Base-by-base conservation (phyloP, 345 rosid species). In the Sisymbrium irio region DNA sequence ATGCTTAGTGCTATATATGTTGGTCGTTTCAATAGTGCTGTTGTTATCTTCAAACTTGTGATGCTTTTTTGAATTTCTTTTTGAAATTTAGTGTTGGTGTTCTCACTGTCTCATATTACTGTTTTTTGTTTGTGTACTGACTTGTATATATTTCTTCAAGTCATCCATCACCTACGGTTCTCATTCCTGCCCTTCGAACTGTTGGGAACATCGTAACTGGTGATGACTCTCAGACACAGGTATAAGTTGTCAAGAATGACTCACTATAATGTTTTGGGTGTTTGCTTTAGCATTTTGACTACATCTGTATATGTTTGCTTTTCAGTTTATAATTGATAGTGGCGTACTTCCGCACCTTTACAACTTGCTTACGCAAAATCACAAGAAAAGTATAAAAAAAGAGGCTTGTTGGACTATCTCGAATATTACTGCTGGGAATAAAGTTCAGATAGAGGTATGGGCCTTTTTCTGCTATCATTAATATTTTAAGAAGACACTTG, bases 321-420 rank as follows among this genome's bases (percentile, higher is more conserved):
- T 78, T 63, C 87, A 91, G 95, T 89, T 85, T 83, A 82, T 91
- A 46, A 91, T 91, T 70, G 87, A 87, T 7, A 87, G 87, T 51
- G 80, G 85, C 11, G 95, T 83, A 40, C 92, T 91, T 27, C 87
- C 93, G 12, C 83, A 83, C 69, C 89, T 91, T 19, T 80, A 79
- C 63, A 86, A 87, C 82, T 86, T 91, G 66, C 84, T 90, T 19
- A 79, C 86, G 6, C 88, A 88, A 85, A 88, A 83, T 82, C 85
- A 83, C 84, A 90, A 88, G 79, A 90, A 90, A 77, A 90, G 93
- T 79, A 90, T 90, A 3, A 90, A 90, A 80, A 90, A 90, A 40
- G 97, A 88, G 81, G 97, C 97, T 41, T 88, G 97, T 74, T 86
- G 97, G 97, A 90, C 93, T n/a, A 84, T 91, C 76, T 91, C 97